phyloP scores from a whole-genome alignment of 2,329 filamentous ascomycete species.

The Colletotrichum tamarilloi region DNA sequence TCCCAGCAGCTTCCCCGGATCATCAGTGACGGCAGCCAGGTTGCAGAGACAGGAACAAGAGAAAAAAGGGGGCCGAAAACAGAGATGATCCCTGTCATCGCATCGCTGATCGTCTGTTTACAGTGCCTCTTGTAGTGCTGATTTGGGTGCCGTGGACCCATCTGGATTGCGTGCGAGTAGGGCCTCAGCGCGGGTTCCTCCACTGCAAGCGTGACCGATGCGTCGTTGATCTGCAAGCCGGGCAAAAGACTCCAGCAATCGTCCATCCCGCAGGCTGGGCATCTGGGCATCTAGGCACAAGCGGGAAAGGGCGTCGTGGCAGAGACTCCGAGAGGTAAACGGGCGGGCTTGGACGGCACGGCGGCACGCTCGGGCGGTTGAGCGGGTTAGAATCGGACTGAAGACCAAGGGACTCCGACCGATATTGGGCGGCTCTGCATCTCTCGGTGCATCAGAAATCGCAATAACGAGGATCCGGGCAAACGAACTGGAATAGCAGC shows the following conservation, averaged over 20 bases:
- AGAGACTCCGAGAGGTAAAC: not conserved
- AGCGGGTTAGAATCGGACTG: slow-evolving; percentile 18
- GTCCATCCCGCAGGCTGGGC: slow-evolving; percentile 18
- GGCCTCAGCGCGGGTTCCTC: not conserved
- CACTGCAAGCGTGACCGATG: not conserved
- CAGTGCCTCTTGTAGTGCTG: not conserved
- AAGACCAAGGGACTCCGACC: slow-evolving; percentile 4
- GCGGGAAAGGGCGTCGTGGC: not conserved
- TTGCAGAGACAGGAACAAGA: slow-evolving; percentile 17
- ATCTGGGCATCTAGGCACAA: slow-evolving; percentile 17
- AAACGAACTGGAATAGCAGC: not conserved
- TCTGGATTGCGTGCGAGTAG: not conserved
- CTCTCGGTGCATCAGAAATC: not conserved
- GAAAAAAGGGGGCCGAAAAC: slow-evolving; percentile 7
- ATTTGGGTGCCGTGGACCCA: not conserved
- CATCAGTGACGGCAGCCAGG: slow-evolving; percentile 17
- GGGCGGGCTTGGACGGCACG: slow-evolving; percentile 28
- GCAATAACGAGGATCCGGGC: not conserved
- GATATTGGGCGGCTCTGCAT: slow-evolving; percentile 19
- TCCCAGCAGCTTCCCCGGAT: slow-evolving; percentile 32
- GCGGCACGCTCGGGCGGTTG: slow-evolving; percentile 27
- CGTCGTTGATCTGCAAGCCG: slow-evolving; percentile 14
- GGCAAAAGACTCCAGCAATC: slow-evolving; percentile 20
- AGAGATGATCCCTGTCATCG: slow-evolving; percentile 28
- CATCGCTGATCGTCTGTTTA: slow-evolving; percentile 12